A percentile compares a stretch with the other conserved stretches of the same genome.
These are phyloP conservation scores for Trypanosoma grayi DNA, from an alignment of 208 protist species.

Conservation along the genomic window DNA sequence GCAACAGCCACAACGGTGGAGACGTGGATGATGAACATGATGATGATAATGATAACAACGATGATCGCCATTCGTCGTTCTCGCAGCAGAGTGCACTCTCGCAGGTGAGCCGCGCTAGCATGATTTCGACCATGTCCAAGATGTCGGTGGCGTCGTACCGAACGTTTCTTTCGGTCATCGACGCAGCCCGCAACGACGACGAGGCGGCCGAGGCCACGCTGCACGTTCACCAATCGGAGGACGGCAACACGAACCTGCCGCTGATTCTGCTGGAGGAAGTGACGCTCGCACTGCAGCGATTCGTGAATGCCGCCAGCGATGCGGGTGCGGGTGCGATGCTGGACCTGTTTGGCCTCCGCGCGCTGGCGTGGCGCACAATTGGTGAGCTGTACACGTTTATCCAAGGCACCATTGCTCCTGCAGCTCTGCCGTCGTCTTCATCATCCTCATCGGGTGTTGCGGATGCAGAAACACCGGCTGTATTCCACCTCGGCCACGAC, in stretches of 20 bases:
- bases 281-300: constrained; percentile 54
- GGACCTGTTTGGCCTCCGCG: constrained; percentile 53
- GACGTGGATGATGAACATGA: constrained; percentile 7
- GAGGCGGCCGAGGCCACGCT: neutral
- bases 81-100: constrained; percentile 39
- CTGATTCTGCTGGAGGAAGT: constrained; percentile 87
- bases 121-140: constrained; percentile 80
- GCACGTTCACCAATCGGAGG: constrained; percentile 69
- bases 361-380: constrained; percentile 62
- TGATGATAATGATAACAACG: constrained; percentile 1
- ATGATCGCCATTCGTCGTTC: constrained; percentile 4
- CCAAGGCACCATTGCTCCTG: constrained; percentile 33
- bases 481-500: constrained; percentile 65
- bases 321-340: constrained; percentile 23
- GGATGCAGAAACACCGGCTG: constrained; percentile 2
- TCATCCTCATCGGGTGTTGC: neutral
- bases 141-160: constrained; percentile 69
- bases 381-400: constrained; percentile 60
- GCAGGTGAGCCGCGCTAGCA: constrained; percentile 62
- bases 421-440: neutral
- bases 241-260: constrained; percentile 87
- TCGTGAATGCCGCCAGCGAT: constrained; percentile 40
- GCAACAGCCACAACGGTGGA: neutral
- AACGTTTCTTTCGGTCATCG: constrained; percentile 80
- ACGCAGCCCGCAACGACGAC: constrained; percentile 26